A percentile compares a stretch with the other conserved stretches of the same genome.
Conservation (phyloP, 352 stramenopile genomes). For the Globisporangium yorkense region DNA sequence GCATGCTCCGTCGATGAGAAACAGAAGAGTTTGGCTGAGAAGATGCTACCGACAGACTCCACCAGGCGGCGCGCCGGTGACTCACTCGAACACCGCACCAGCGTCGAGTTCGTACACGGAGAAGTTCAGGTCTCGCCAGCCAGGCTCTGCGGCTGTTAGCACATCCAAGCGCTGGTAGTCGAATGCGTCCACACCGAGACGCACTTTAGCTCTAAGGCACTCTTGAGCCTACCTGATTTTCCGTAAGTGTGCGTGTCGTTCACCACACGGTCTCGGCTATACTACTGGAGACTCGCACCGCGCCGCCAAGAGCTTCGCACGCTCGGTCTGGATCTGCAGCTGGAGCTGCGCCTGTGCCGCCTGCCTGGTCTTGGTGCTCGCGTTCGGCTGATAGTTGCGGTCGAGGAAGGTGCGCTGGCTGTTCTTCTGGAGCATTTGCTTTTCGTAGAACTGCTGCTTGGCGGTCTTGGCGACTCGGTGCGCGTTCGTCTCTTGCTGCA, state of each 20-base stretch:
- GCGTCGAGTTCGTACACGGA: constrained; percentile 24
- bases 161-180: not conserved
- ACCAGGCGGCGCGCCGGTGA: not conserved
- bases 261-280: not conserved
- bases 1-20: not conserved
- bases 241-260: not conserved
- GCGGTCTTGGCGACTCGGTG: constrained; percentile 35
- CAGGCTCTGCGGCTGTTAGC: not conserved
- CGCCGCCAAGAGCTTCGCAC: constrained; percentile 9
- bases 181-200: not conserved
- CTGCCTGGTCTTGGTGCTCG: constrained; percentile 53
- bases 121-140: constrained; percentile 21
- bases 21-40: not conserved
- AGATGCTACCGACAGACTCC: not conserved
- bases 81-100: not conserved
- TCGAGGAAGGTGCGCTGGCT: constrained; percentile 50
- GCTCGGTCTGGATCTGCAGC: constrained; percentile 32
- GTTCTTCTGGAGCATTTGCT: constrained; percentile 45
- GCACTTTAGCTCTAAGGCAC: no score
- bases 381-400: constrained; percentile 49
- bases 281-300: constrained; percentile 7
- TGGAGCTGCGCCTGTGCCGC: constrained; percentile 38
- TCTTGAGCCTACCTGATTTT: not conserved
- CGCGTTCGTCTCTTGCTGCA: constrained; percentile 26
- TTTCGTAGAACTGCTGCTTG: constrained; percentile 68